Evolutionary conservation across 2,329 filamentous ascomycete genomes (phyloP).

Genomic region (Albophoma yamanashiensis): DNA sequence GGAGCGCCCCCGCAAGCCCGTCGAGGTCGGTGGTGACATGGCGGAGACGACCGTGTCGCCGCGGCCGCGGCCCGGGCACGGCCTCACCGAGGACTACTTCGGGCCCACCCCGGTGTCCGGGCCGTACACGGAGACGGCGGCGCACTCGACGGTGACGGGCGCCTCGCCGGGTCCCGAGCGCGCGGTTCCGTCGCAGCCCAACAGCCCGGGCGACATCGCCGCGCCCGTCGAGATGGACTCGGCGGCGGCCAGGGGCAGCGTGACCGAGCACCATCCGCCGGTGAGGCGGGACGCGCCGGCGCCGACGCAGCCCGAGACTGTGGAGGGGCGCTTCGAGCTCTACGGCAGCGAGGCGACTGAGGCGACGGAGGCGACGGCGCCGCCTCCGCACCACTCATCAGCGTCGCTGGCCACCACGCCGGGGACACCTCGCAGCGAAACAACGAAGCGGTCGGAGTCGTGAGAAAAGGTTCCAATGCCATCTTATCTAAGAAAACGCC

Average conservation of each 20-base stretch:
- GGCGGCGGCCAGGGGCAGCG: conserved; percentile 5
- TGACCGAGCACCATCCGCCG: conserved; percentile 6
- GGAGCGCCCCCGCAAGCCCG: conserved; percentile 7
- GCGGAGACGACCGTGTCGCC: conserved; percentile 20
- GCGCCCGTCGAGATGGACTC: conserved; percentile 45
- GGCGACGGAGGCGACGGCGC: neutral
- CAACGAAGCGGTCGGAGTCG: neutral
- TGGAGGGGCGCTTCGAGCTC: conserved; percentile 30
- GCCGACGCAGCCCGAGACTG: conserved; percentile 13
- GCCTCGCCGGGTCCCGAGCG: conserved; percentile 19
- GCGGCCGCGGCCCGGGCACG: conserved; percentile 15
- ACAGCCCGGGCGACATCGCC: conserved; percentile 26
- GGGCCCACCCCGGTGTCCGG: conserved; percentile 32
- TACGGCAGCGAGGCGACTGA: conserved; percentile 24
- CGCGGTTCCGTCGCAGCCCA: conserved; percentile 31
- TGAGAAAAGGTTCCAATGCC: conserved; percentile 3
- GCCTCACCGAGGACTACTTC: conserved; percentile 29
- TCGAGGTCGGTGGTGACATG: conserved; percentile 11
- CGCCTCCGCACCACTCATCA: neutral
- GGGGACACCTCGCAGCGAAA: neutral
- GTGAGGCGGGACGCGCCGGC: neutral
- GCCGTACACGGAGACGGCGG: conserved; percentile 31
- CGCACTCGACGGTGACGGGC: conserved; percentile 8
- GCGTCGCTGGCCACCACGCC: neutral
- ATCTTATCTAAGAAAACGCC: conserved; percentile 17